Evolutionary conservation across 768 basidiomycete genomes (phyloP), one percentile per base, ranked within the genome.

Genomic region (Hygrocybe coccinea): DNA sequence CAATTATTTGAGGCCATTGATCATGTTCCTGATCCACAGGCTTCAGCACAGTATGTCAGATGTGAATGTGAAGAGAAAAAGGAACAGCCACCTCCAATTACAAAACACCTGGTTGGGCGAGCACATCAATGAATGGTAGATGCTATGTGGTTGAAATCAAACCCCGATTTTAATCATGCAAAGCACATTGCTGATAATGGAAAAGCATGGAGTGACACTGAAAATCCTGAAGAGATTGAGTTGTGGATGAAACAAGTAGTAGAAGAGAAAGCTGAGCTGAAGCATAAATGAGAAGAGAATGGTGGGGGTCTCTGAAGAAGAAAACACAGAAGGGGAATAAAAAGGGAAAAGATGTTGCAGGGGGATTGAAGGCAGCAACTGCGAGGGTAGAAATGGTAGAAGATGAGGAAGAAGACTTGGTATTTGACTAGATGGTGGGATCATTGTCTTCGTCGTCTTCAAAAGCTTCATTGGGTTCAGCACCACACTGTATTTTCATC

Each of bases 51-150:
- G 14, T 60, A 54, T 10, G 41, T 25, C 5, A 14, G 11, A 9
- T 46, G 41, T 8, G 45, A 57, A 7, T 19, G 29, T n/a, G 59
- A n/a, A n/a, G 59, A 17, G 38, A 41, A 15, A 19, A 47, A 44
- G 6, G 50, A 60, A 34, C 19, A 49, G 9, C 59, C 57, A 11
- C 60, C 57, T 12, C 61, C 45, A 21, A n/a, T n/a, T 15, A 45
- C 56, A 5, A 59, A 52, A 8, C 52, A 53, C 11, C 9, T 64
- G 17, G 56, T 48, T 8, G 52, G 46, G 14, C n/a, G 55, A 17
- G 62, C 54, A 12, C 54, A 52, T 7, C 47, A 50, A 6, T 67
- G 65, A 63, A 68, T 66, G 66, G 50, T 67, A 17, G 33, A 56
- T 24, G 19, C 38, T 1, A 59, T 47, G 9, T 66, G 61, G 62